Evolutionary conservation across 1,139 yeast genomes (phyloP), one percentile per base, ranked within the genome.

Genomic region (Pichia sp.): DNA sequence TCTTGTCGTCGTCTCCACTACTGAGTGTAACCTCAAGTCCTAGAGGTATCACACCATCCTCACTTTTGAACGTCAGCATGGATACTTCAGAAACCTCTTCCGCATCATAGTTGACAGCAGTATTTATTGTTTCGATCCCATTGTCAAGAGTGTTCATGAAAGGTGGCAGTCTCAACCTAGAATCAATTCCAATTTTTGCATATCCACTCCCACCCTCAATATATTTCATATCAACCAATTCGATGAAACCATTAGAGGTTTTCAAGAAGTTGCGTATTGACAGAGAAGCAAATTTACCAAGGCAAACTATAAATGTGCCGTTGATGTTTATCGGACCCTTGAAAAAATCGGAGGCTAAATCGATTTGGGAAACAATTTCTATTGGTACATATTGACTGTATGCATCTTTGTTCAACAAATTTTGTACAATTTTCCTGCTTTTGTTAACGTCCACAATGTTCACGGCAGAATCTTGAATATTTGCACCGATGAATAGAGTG

Each of bases 1-100:
- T 64, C 4, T 52, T 60, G 1, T 49, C 40, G 4, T 49, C 6
- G 6, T 54, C 48, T 9, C 44, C 45, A 31, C 30, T 45, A 30
- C 43, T 24, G 3, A 54, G 17, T 36, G 42, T 36, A n/a, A 55
- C 40, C 24, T 8, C 31, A 27, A 55, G 40, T n/a, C 50, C 29
- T 2, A 49, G 10, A 5, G 51, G 51, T 12, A 38, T 14, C 6
- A 47, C 5, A 14, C 49, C 49, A 20, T 44, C 48, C 2, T 17
- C 9, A 31, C 49, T 38, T 6, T 45, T 6, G 9, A 50, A 38
- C 17, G 20, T 17, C 9, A 30, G 2, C 5, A 51, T 2, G 17
- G 46, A n/a, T 30, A 47, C 7, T 8, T 49, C 51, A 36, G 40
- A 20, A 12, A 57, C 14, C 12, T 49, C 33, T 8, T 20, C 27